Conservation (phyloP, 176 grass and related monocot species). For the Paspalum notatum region DNA sequence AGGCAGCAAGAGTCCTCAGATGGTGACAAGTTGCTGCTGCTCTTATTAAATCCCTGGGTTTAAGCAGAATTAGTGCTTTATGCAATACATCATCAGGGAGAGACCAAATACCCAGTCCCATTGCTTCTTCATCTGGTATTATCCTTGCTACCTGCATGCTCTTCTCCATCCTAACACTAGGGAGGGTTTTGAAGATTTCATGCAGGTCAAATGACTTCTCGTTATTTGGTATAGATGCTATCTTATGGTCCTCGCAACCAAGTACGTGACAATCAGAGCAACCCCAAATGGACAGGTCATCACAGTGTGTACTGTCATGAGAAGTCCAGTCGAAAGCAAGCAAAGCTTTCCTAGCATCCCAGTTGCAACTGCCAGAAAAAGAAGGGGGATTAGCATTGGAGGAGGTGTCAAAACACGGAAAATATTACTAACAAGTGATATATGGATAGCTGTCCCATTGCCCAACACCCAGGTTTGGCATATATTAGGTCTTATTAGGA, state of each 20-base stretch:
- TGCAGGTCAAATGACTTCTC: slow-evolving; percentile 78
- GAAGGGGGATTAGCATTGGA: background rate
- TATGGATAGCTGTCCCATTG: background rate
- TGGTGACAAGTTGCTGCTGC: slow-evolving; percentile 78
- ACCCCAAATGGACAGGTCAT: slow-evolving; percentile 71
- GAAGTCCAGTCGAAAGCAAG: slow-evolving; percentile 62
- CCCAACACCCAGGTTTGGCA: background rate
- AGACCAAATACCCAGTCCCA: slow-evolving; percentile 68
- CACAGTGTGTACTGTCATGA: slow-evolving; percentile 38
- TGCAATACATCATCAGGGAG: slow-evolving; percentile 79
- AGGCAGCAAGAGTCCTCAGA: slow-evolving; percentile 67
- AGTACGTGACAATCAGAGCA: slow-evolving; percentile 74
- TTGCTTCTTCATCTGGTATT: slow-evolving; percentile 44
- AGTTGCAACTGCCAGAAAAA: slow-evolving; percentile 66
- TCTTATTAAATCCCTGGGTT: slow-evolving; percentile 75
- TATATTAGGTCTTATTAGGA: background rate
- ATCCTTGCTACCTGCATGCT: slow-evolving; percentile 55
- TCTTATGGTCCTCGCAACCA: slow-evolving; percentile 65
- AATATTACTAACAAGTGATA: background rate
- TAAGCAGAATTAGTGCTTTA: slow-evolving; percentile 60
- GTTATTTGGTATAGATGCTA: slow-evolving; percentile 48
- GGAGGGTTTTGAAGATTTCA: slow-evolving; percentile 87
- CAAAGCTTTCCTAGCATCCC: slow-evolving; percentile 77
- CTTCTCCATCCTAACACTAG: slow-evolving; percentile 66
- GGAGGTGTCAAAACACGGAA: background rate